These are phyloP conservation scores for Pythium vanterpoolii DNA, from an alignment of 352 stramenopile species.

Conservation along the genomic window DNA sequence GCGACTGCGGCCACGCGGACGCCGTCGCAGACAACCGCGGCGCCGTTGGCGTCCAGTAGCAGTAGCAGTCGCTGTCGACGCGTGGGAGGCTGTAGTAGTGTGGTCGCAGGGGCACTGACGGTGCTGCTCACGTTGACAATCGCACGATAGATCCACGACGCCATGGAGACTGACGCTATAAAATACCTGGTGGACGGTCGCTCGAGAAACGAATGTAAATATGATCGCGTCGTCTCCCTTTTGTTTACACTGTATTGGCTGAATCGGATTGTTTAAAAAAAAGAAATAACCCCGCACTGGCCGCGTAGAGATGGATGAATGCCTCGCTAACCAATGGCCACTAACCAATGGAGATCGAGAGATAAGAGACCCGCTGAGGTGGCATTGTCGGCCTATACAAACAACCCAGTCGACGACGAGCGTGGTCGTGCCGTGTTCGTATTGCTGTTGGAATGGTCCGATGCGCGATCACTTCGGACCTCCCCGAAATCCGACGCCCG, in stretches of 20 bases:
- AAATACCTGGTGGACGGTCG: no score
- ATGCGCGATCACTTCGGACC: not conserved
- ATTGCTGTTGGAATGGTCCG: slow-evolving; percentile 3
- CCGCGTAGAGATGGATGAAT: no score
- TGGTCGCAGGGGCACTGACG: not conserved
- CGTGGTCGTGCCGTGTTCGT: not conserved
- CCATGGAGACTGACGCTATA: no score
- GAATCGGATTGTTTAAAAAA: no score
- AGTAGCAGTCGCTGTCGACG: no score
- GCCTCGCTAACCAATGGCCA: no score
- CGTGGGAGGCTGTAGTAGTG: no score
- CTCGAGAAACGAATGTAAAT: no score
- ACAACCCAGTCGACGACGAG: slow-evolving; percentile 21
- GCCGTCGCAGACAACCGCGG: not conserved
- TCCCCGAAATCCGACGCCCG: slow-evolving; percentile 59
- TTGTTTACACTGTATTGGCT: no score
- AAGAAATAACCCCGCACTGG: no score
- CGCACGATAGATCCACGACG: not conserved
- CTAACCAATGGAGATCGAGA: no score
- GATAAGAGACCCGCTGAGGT: not conserved
- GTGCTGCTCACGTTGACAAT: not conserved
- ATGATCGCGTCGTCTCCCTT: no score
- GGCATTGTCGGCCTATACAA: slow-evolving; percentile 10
- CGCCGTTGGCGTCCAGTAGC: not conserved
- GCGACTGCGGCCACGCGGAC: not conserved